Percentiles rank a stretch among this genome's conserved stretches.
These are phyloP conservation scores for Nadsonia commutata DNA, from an alignment of 1,139 yeast species.

Conservation along the genomic window DNA sequence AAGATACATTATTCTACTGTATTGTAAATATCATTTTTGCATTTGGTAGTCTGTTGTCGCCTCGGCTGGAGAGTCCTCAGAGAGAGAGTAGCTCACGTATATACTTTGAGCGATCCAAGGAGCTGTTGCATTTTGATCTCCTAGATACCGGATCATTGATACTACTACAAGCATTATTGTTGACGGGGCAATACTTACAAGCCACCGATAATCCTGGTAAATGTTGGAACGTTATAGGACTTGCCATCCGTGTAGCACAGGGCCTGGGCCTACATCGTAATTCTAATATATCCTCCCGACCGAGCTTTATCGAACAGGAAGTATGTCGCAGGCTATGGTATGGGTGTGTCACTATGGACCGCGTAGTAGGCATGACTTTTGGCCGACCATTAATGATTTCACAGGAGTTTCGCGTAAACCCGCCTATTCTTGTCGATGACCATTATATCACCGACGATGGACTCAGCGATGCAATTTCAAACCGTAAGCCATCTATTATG, in stretches of 20 bases:
- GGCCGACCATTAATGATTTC: slow-evolving; percentile 13
- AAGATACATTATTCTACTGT: slow-evolving; percentile 11
- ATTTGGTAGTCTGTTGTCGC: slow-evolving; percentile 12
- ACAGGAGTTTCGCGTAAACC: slow-evolving; percentile 6
- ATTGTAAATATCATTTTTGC: slow-evolving; percentile 12
- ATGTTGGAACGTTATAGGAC: slow-evolving; percentile 13
- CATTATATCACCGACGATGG: slow-evolving; percentile 9
- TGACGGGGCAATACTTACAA: slow-evolving; percentile 12
- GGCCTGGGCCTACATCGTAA: slow-evolving; percentile 14
- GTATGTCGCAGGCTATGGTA: slow-evolving; percentile 13
- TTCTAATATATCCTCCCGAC: slow-evolving; percentile 6
- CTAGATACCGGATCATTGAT: slow-evolving; percentile 9
- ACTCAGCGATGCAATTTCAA: slow-evolving; percentile 1
- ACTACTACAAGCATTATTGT: slow-evolving; percentile 12
- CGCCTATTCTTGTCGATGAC: slow-evolving; percentile 12
- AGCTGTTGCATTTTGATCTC: slow-evolving; percentile 10
- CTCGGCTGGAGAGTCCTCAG: slow-evolving; percentile 5
- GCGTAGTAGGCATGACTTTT: slow-evolving; percentile 11
- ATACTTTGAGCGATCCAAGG: slow-evolving; percentile 12
- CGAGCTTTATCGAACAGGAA: slow-evolving; percentile 11
- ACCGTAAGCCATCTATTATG: slow-evolving; percentile 8
- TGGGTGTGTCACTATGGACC: slow-evolving; percentile 13
- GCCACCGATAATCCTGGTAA: slow-evolving; percentile 11
- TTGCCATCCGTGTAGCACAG: slow-evolving; percentile 15
- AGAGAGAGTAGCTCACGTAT: slow-evolving; percentile 7